phyloP scores from a whole-genome alignment of 306 rosid species.

The Castanea crenata region DNA sequence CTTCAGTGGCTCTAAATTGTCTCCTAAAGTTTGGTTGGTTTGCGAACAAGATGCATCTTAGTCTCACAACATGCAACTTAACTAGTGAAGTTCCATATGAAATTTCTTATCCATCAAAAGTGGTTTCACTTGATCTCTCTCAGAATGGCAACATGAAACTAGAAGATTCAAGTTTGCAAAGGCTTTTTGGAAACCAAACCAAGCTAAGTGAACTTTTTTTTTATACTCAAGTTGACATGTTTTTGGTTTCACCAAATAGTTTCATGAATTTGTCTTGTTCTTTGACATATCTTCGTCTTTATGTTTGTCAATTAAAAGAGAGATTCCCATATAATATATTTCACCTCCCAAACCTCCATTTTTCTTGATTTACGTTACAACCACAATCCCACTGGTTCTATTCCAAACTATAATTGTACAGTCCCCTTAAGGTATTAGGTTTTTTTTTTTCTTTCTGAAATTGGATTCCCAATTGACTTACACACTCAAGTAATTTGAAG shows the following conservation, averaged over 20 bases:
- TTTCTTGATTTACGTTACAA: not conserved
- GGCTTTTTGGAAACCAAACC: no score
- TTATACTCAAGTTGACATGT: no score
- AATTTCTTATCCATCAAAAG: no score
- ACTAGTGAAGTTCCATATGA: no score
- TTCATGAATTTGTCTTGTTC: no score
- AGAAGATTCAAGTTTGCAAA: no score
- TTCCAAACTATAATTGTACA: not conserved
- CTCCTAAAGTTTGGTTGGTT: not conserved
- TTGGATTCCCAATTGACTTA: not conserved
- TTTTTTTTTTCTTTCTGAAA: not conserved
- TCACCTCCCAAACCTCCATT: not conserved
- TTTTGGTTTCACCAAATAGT: no score
- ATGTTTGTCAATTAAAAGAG: not conserved
- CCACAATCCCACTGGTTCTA: not conserved
- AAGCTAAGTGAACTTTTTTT: not conserved
- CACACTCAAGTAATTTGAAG: not conserved
- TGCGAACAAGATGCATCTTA: no score
- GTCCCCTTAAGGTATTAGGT: not conserved
- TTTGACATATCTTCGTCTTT: no score
- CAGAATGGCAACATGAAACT: no score
- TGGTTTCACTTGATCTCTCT: no score
- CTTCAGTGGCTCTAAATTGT: constrained; percentile 4
- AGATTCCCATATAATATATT: not conserved
- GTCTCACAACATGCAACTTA: no score